Evolutionary conservation across 495 filamentous ascomycete genomes (phyloP), one percentile per base, ranked within the genome.

Genomic region (Staphylotrichum longicolle): DNA sequence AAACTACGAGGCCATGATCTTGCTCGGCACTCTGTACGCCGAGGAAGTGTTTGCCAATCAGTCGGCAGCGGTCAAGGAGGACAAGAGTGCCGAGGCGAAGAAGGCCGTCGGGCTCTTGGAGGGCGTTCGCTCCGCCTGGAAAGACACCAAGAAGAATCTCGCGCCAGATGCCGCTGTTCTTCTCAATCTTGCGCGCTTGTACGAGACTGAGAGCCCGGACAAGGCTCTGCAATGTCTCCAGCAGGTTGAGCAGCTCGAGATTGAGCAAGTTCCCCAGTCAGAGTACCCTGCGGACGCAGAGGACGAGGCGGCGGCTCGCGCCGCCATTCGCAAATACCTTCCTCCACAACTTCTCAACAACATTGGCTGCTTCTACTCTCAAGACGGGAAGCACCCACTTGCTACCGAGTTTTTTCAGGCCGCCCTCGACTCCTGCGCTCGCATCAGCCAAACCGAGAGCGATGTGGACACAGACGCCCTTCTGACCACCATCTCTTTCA

Each of bases 331-430:
- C 40, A 86, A 91, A 70, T 77, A 85, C 61, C 77, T 98, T 0
- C 89, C 92, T 5, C 91, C 95, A 2, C 92, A 97, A 72, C 79
- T 98, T 1, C 84, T 97, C 46, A 98, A 96, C 78, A 98, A 98
- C 68, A 95, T 98, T 72, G 94, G 91, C 3, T 94, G 91, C 71
- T 96, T 98, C 77, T 83, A 95, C 63, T 98, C 89, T 65, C 91
- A 95, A 66, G 79, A 83, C 0, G 95, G 95, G 66, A 91, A 90
- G 66, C 87, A 89, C 62, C 83, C 86, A 27, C 77, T 83, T 51
- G 93, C 95, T n/a, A 86, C 88, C 60, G 85, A 90, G 48, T 80
- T 93, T 70, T 98, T 97, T 72, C 89, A 98, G 71, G 83, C 87
- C 2, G 94, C 92, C 1, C 78, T 98, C 37, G 89, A 86, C 61